A percentile compares a stretch with the other conserved stretches of the same genome.
These are phyloP conservation scores for Paracamarosporium sp. DNA, from an alignment of 2,329 filamentous ascomycete species.

Conservation along the genomic window DNA sequence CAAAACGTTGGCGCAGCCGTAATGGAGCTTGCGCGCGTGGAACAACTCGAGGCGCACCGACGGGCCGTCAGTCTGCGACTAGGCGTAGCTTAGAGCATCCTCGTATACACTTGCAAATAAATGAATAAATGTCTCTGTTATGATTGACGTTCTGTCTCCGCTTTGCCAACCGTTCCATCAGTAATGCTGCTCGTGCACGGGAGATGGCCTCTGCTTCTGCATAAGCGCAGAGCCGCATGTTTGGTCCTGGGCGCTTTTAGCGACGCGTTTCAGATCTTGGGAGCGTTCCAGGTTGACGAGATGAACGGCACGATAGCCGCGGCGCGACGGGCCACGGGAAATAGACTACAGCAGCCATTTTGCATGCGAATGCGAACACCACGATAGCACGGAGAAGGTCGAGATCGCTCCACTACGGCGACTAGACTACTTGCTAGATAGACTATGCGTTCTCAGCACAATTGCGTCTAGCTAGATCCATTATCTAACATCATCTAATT, in stretches of 20 bases:
- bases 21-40: slow-evolving; percentile 93
- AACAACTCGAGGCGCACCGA: slow-evolving; percentile 92
- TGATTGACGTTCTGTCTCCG: neutral
- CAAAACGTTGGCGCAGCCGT: slow-evolving; percentile 86
- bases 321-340: neutral
- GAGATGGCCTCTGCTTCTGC: too few relatives aligned
- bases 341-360: neutral
- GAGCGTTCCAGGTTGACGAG: neutral
- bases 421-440: too few relatives aligned
- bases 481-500: too few relatives aligned
- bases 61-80: slow-evolving; percentile 72
- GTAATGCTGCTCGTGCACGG: too few relatives aligned
- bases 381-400: too few relatives aligned
- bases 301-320: neutral
- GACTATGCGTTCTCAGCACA: too few relatives aligned
- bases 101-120: neutral
- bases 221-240: neutral
- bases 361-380: neutral
- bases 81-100: slow-evolving; percentile 39
- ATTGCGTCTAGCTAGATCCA: too few relatives aligned
- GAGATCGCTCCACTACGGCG: too few relatives aligned
- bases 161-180: neutral
- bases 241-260: neutral
- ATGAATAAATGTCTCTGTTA: neutral
- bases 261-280: neutral